Evolutionary conservation across 306 rosid genomes (phyloP).

Genomic region (Canavalia gladiata): DNA sequence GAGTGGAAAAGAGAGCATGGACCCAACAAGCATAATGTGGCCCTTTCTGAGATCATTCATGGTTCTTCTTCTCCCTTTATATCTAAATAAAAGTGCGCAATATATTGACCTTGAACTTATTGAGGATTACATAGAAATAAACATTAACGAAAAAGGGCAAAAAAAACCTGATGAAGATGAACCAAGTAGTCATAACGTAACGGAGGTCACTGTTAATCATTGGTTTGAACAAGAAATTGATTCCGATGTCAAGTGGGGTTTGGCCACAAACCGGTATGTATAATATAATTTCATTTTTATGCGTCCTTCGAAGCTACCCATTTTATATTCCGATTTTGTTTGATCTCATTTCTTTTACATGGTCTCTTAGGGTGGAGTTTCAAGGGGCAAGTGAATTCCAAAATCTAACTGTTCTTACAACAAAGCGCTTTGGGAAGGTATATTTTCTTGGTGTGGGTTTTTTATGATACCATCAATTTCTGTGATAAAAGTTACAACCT

Average conservation of each 20-base stretch:
- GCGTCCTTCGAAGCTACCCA: not conserved
- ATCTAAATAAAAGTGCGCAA: not conserved
- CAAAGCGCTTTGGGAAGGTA: conserved; percentile 23
- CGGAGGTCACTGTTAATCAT: not conserved
- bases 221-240: conserved; percentile 3
- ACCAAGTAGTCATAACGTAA: no score
- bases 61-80: not conserved
- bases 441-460: not conserved
- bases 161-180: not conserved
- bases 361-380: not conserved
- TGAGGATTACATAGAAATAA: not conserved
- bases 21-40: not conserved
- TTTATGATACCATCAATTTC: no score
- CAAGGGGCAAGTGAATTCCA: not conserved
- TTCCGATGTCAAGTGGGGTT: not conserved
- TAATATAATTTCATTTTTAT: no score
- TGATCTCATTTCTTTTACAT: not conserved
- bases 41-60: not conserved
- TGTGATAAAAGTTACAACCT: no score
- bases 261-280: not conserved
- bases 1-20: not conserved
- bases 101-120: not conserved
- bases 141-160: not conserved
- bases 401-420: not conserved
- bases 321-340: not conserved